Conservation (phyloP, 176 grass and related monocot genomes). For the Puccinellia tenuiflora region DNA sequence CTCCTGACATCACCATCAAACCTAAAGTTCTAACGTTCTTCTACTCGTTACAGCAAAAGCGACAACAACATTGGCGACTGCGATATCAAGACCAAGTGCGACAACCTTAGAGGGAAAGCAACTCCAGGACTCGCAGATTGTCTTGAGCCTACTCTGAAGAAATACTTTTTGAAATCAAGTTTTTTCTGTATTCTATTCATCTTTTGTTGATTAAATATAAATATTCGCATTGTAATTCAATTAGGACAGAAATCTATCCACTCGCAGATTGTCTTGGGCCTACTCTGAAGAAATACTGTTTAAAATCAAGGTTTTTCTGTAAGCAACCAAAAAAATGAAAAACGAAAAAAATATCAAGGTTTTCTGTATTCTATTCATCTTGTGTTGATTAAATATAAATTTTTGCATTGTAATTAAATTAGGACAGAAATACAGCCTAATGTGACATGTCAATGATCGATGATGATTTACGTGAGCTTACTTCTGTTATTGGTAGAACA, state of each 20-base stretch:
- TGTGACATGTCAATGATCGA: neutral
- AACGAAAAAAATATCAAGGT: no score
- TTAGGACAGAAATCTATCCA: neutral
- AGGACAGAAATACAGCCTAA: neutral
- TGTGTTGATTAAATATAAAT: no score
- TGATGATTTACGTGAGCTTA: neutral
- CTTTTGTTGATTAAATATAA: neutral
- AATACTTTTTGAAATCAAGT: neutral
- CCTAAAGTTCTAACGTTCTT: constrained; percentile 87
- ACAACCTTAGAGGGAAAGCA: constrained; percentile 45
- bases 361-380: no score
- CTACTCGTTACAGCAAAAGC: constrained; percentile 47
- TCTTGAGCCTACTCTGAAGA: neutral
- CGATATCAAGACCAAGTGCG: constrained; percentile 16
- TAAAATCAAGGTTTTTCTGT: no score
- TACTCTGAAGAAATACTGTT: no score
- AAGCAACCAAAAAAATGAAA: no score
- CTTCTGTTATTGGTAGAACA: neutral
- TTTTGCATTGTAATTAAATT: no score
- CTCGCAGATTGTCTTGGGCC: no score
- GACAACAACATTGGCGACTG: constrained; percentile 16
- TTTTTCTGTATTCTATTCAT: neutral
- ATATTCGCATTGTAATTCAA: neutral
- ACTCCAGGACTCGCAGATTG: constrained; percentile 18
- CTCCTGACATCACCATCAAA: constrained; percentile 35